phyloP scores from a whole-genome alignment of 345 rosid genomes.

The Zanthoxylum bungeanum region DNA sequence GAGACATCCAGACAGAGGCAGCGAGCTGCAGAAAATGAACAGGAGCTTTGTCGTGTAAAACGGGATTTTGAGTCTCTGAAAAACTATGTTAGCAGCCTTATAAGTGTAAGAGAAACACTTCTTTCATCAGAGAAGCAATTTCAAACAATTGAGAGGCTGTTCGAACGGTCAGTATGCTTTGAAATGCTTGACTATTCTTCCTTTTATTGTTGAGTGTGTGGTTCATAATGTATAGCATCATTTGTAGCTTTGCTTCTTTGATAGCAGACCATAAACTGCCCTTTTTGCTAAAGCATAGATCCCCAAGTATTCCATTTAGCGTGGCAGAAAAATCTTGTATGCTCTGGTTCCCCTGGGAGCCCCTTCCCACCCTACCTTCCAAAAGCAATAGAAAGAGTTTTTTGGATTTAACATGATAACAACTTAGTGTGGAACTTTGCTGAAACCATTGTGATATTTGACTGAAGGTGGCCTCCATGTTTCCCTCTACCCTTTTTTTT shows the following conservation, averaged over 20 bases:
- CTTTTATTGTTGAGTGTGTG: not conserved
- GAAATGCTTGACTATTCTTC: not conserved
- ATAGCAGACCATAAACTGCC: not conserved
- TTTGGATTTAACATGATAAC: not conserved
- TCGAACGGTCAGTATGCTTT: slow-evolving; percentile 58
- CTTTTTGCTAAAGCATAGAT: not conserved
- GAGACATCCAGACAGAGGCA: slow-evolving; percentile 74
- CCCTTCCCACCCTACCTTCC: not conserved
- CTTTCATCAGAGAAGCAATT: slow-evolving; percentile 75
- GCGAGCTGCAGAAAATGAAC: slow-evolving; percentile 79
- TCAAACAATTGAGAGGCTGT: slow-evolving; percentile 78
- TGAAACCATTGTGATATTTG: not conserved
- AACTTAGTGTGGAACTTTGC: not conserved
- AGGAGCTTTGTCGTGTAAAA: slow-evolving; percentile 85
- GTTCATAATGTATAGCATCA: not conserved
- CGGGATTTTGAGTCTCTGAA: slow-evolving; percentile 82
- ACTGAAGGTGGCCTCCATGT: not conserved
- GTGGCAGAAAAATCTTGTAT: not conserved
- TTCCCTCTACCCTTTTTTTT: not conserved
- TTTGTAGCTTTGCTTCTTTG: not conserved
- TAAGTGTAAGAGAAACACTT: slow-evolving; percentile 78
- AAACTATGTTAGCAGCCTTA: slow-evolving; percentile 66
- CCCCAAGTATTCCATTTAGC: not conserved
- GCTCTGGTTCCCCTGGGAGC: not conserved
- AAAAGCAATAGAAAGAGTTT: not conserved